These are phyloP conservation scores for Musa balbisiana DNA, from an alignment of 202 grass and related monocot species.

Conservation along the genomic window DNA sequence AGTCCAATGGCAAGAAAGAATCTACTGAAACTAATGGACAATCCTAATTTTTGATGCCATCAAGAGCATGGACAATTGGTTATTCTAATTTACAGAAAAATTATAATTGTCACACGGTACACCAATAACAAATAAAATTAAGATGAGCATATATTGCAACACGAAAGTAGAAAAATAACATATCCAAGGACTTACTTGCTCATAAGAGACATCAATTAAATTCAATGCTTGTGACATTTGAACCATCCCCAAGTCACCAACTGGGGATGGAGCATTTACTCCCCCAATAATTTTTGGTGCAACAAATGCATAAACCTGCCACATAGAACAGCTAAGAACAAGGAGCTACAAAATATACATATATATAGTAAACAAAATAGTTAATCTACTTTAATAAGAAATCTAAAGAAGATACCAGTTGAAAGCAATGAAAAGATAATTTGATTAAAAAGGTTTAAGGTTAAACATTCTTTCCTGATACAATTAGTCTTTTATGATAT, in stretches of 20 bases:
- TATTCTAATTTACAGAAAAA: not conserved
- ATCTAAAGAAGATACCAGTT: not conserved
- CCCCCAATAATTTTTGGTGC: slow-evolving; percentile 94
- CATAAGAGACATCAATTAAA: slow-evolving; percentile 77
- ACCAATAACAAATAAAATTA: not conserved
- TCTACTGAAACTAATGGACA: not conserved
- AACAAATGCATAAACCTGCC: slow-evolving; percentile 70
- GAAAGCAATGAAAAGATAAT: too few species aligned
- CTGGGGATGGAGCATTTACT: slow-evolving; percentile 76
- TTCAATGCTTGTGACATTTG: slow-evolving; percentile 89
- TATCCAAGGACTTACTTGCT: slow-evolving; percentile 40
- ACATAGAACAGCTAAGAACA: slow-evolving; percentile 3
- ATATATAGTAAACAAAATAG: not conserved
- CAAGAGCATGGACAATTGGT: not conserved
- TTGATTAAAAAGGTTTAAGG: too few species aligned
- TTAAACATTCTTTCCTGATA: not conserved
- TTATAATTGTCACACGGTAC: not conserved
- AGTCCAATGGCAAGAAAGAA: not conserved
- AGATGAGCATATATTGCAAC: not conserved
- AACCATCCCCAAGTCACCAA: slow-evolving; percentile 85
- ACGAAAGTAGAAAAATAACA: not conserved
- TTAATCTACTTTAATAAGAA: not conserved
- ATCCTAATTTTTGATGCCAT: too few species aligned
- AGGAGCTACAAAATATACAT: not conserved
- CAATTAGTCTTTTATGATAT: not conserved